Evolutionary conservation across 2,329 filamentous ascomycete species (phyloP).

Genomic region (Apiospora malaysiana): DNA sequence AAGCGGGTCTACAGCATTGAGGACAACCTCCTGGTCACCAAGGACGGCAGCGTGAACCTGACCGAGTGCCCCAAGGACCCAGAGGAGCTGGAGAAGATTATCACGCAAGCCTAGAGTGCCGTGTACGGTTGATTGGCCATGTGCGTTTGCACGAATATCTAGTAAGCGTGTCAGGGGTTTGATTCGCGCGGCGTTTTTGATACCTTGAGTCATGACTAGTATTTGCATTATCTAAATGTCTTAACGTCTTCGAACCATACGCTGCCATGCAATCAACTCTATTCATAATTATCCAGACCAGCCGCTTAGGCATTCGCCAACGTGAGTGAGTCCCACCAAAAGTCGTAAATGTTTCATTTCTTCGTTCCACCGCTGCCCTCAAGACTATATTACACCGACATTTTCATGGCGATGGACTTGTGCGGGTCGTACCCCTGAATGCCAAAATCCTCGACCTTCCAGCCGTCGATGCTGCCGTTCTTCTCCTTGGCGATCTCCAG

Average conservation of each 20-base stretch:
- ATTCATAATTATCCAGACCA: too few relatives aligned
- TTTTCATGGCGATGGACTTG: constrained; percentile 95
- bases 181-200: constrained; percentile 8
- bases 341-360: background rate
- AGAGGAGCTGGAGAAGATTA: constrained; percentile 64
- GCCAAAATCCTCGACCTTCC: constrained; percentile 86
- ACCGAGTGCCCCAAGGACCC: constrained; percentile 75
- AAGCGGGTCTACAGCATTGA: constrained; percentile 53
- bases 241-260: background rate
- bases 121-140: background rate
- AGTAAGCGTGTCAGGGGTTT: background rate
- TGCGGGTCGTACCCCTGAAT: constrained; percentile 90
- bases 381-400: constrained; percentile 74
- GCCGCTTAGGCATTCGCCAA: background rate
- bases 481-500: constrained; percentile 73
- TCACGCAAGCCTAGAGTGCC: constrained; percentile 34
- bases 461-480: constrained; percentile 83
- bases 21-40: constrained; percentile 76
- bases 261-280: too few relatives aligned
- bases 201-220: constrained; percentile 11
- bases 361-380: background rate
- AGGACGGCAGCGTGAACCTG: constrained; percentile 72
- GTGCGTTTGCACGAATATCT: background rate
- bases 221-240: background rate
- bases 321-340: background rate